Base-by-base conservation (phyloP, 352 stramenopile genomes). In the Phytophthora constricta region DNA sequence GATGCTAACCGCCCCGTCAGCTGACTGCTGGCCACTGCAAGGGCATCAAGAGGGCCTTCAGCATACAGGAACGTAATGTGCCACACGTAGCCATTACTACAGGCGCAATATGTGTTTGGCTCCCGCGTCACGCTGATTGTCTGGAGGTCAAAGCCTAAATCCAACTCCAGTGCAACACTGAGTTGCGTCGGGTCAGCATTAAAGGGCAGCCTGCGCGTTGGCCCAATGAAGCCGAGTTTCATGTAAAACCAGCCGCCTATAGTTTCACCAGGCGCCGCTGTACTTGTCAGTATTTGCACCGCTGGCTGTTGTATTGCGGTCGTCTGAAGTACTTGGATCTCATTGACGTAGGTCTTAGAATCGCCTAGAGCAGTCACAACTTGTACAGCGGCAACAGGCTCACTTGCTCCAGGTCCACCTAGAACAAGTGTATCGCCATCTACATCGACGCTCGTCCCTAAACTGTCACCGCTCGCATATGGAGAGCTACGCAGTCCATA, bases 171-270 rank as follows among this genome's bases (percentile, higher is more conserved):
- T 1, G 87, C 84, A 1, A 95, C 80, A 3, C 75, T 76, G 4
- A 96, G 28, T 54, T 95, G 86, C 1, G 61, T 77, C 0, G 75
- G 72, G 33, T 96, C 86, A 55, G 87, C 89, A 54, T 93, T 87
- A 45, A 77, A 90, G 19, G 82, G 78, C 20, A 96, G 11, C 1
- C 83, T 68, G 2, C 87, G 80, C 9, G 87, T 89, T 1, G 79
- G 73, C 0, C 85, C 85, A 27, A 90, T 72, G 28, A 57, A 72
- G 0, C 79, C 86, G 16, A 87, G 63, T 33, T 82, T 82, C 5
- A 95, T 54, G 23, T 78, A 84, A 39, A 94, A 96, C 77, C 82
- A 95, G 1, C 88, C 87, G 0, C 82, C 83, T 10, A 95, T 55
- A 3, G 79, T 91, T 33, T 86, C 83, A 0, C 86, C 86, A 4